phyloP scores from a whole-genome alignment of 495 filamentous ascomycete genomes.

The Cetradonia linearis region DNA sequence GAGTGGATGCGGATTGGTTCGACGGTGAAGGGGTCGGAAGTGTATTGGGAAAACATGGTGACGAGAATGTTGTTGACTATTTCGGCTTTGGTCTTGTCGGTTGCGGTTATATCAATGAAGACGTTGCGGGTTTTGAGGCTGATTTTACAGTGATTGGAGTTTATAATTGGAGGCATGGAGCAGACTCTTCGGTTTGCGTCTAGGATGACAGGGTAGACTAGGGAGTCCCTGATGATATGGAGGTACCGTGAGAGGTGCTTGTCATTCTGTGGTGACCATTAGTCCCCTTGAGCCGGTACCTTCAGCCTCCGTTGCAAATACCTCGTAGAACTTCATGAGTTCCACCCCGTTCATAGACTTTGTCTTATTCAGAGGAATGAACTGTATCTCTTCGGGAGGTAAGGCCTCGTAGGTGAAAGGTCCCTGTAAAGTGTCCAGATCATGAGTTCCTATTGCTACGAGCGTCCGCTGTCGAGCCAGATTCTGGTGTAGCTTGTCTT shows the following conservation, averaged over 20 bases:
- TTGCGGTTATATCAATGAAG: constrained; percentile 96
- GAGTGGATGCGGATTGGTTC: constrained; percentile 89
- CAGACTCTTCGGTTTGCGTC: constrained; percentile 81
- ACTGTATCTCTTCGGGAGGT: constrained; percentile 83
- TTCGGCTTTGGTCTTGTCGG: constrained; percentile 92
- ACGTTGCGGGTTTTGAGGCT: constrained; percentile 78
- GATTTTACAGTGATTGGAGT: constrained; percentile 93
- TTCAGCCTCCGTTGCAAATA: constrained; percentile 25
- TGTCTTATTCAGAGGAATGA: constrained; percentile 81
- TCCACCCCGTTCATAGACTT: constrained; percentile 77
- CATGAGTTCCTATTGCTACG: constrained; percentile 93
- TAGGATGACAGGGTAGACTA: constrained; percentile 93
- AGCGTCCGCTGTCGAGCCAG: constrained; percentile 84
- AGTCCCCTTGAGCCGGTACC: constrained; percentile 1
- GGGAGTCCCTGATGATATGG: constrained; percentile 85
- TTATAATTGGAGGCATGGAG: constrained; percentile 95
- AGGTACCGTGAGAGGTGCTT: constrained; percentile 72
- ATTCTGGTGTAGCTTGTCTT: constrained; percentile 98
- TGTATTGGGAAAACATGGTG: constrained; percentile 94
- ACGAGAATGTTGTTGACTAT: constrained; percentile 92
- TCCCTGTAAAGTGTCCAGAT: constrained; percentile 84
- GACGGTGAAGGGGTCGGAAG: constrained; percentile 77
- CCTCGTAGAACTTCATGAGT: constrained; percentile 90
- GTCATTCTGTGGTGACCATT: constrained; percentile 49
- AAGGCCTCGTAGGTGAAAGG: constrained; percentile 96